Evolutionary conservation across 495 filamentous ascomycete genomes (phyloP), one percentile per base, ranked within the genome.

Genomic region (Pseudomonodictys pantanalensis): DNA sequence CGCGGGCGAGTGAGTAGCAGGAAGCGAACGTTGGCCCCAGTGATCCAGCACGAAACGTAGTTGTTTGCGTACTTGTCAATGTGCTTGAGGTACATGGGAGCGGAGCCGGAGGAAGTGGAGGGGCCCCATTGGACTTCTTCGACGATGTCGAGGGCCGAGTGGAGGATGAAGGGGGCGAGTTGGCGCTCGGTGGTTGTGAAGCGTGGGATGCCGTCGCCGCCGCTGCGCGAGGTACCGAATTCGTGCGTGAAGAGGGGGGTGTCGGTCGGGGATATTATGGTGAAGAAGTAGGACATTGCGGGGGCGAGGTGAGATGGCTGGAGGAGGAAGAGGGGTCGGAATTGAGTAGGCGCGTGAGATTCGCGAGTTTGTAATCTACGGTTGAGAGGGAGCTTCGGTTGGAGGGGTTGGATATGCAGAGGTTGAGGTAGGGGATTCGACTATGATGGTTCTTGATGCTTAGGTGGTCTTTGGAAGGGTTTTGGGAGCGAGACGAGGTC

Each of bases 141-240:
- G 22, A 96, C 86, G 43, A 97, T 90, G 70, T 98, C 93, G 41
- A 98, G 76, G 65, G 86, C 87, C 52, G 86, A 88, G 76, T 98
- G 92, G 44, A 93, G 85, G 72, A 98, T 88, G 78, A 97, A 97
- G 73, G 96, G 93, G 78, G 95, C 97, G 84, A 96, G 89, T 71
- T 92, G 86, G 48, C 89, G 83, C 24, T 91, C 87, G 60, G 95
- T 86, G 44, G 91, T 86, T 28, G 79, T 82, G 81, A 96, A 97
- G 61, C 89, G 85, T 24, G 93, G 77, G 67, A 91, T 80, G 65
- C 93, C 93, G 79, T 97, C 92, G 65, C 91, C 92, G 75, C 92
- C 91, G 56, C 86, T 83, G 75, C 96, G 96, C 30, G 89, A 92
- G 44, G 91, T 96, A 65, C 93, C 93, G 75, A 98, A 97, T 64